phyloP scores from a whole-genome alignment of 2,329 filamentous ascomycete genomes.

The Curvularia spicifera region DNA sequence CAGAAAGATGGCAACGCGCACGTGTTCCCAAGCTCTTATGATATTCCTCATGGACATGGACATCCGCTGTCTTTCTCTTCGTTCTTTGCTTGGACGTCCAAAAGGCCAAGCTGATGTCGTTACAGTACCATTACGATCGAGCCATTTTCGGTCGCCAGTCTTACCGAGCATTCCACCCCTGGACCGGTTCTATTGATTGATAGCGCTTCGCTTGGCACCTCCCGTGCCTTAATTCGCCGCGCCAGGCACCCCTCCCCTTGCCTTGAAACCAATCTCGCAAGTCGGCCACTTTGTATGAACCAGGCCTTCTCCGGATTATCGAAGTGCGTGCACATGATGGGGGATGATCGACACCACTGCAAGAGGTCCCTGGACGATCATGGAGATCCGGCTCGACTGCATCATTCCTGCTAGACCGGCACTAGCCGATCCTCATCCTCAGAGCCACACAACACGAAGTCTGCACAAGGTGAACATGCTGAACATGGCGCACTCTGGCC shows the following conservation, averaged over 20 bases:
- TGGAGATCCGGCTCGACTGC: conserved; percentile 16
- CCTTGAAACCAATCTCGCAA: background rate
- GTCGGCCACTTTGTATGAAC: conserved; percentile 10
- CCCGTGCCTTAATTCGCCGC: conserved; percentile 6
- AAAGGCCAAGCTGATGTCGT: background rate
- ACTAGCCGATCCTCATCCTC: conserved; percentile 13
- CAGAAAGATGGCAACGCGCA: background rate
- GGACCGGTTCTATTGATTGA: conserved; percentile 15
- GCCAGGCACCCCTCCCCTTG: conserved; percentile 8
- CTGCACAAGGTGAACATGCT: conserved; percentile 7
- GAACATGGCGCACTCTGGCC: background rate
- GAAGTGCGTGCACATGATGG: conserved; percentile 12
- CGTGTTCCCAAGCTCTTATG: background rate
- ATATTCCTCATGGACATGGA: background rate
- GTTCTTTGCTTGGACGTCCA: background rate
- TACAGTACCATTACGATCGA: conserved; percentile 1
- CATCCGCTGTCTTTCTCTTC: background rate
- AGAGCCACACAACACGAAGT: conserved; percentile 9
- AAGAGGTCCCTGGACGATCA: conserved; percentile 18
- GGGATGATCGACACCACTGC: conserved; percentile 11
- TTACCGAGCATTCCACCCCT: conserved; percentile 3
- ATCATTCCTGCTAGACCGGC: conserved; percentile 11
- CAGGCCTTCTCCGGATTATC: conserved; percentile 1
- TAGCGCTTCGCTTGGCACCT: conserved; percentile 10
- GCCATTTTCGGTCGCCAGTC: conserved; percentile 6